Evolutionary conservation across 495 filamentous ascomycete species (phyloP).

Genomic region (Pseudomonodictys pantanalensis): DNA sequence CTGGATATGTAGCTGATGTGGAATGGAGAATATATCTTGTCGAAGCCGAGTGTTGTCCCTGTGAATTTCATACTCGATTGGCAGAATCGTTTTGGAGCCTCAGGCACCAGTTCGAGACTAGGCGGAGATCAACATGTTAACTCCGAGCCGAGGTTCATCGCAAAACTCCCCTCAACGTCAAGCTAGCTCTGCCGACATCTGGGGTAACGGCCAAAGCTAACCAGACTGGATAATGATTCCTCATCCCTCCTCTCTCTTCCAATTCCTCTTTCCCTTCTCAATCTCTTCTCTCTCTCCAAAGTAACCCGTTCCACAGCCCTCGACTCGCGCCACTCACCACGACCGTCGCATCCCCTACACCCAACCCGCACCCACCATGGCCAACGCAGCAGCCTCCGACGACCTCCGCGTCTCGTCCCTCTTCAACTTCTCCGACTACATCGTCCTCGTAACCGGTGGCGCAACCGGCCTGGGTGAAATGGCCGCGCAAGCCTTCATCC

Average conservation of each 20-base stretch:
- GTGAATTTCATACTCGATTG: too few relatives aligned
- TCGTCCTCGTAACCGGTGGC: constrained; percentile 40
- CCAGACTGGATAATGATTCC: background rate
- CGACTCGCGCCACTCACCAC: background rate
- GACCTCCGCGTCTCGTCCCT: constrained; percentile 34
- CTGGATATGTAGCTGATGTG: background rate
- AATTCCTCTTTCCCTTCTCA: background rate
- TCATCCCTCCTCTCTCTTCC: background rate
- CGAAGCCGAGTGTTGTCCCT: too few relatives aligned
- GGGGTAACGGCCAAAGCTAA: constrained; percentile 10
- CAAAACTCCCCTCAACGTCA: constrained; percentile 12
- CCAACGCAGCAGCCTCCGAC: constrained; percentile 14
- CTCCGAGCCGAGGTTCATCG: constrained; percentile 16
- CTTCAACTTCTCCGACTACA: constrained; percentile 39
- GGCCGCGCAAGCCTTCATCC: constrained; percentile 42
- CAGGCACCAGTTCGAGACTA: too few relatives aligned
- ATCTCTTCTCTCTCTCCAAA: too few relatives aligned
- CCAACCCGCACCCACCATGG: constrained; percentile 15
- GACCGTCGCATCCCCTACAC: background rate
- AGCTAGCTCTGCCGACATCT: background rate
- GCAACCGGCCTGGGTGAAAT: constrained; percentile 43
- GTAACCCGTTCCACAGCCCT: too few relatives aligned
- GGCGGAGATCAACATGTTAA: too few relatives aligned
- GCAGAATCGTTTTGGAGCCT: too few relatives aligned
- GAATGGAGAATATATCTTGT: background rate